Evolutionary conservation across 768 basidiomycete species (phyloP), one percentile per base, ranked within the genome.

Genomic region (Butyriboletus loyo): DNA sequence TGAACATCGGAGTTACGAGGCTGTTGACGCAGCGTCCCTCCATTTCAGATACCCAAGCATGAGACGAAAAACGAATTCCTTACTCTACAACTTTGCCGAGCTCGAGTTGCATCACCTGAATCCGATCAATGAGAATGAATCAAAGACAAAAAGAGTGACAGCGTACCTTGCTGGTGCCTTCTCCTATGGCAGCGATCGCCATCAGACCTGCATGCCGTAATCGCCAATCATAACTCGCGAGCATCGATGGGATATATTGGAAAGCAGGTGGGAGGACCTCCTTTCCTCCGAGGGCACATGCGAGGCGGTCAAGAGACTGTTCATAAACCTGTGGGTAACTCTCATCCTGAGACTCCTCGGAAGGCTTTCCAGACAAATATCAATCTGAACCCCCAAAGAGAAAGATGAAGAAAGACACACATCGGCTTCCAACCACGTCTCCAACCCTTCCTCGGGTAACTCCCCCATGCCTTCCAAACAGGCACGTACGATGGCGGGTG

Each of bases 391-490:
- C 38, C 5, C 32, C 52, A 17, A 24, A 35, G 17, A 49, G 9
- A 41, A 46, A 34, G 21, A 40, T 10, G 30, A 77, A 47, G 30
- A 36, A 49, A 15, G 21, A 79, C 87, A 50, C 57, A 92, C 90
- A 69, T 93, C 89, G 11, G 86, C 86, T 21, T 77, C 77, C 19
- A 89, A 65, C 91, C 92, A 92, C 0, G 66, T 71, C 0, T 78
- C 75, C 50, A 83, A 66, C 52, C 60, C 69, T 35, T 81, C 86
- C 36, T 87, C 85, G 0, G 84, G 81, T 19, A 91, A 73, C 67
- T 89, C 87, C 17, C 86, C 83, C 83, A 92, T 88, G 3, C 87
- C 89, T 66, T 92, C 89, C 35, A 92, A 64, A 69, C 88, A 91
- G 8, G 86, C 86, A 2, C 87, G 74, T 0, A 92, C 86, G 35